Base-by-base conservation (phyloP, 768 basidiomycete species). In the Tricholoma matsutake region DNA sequence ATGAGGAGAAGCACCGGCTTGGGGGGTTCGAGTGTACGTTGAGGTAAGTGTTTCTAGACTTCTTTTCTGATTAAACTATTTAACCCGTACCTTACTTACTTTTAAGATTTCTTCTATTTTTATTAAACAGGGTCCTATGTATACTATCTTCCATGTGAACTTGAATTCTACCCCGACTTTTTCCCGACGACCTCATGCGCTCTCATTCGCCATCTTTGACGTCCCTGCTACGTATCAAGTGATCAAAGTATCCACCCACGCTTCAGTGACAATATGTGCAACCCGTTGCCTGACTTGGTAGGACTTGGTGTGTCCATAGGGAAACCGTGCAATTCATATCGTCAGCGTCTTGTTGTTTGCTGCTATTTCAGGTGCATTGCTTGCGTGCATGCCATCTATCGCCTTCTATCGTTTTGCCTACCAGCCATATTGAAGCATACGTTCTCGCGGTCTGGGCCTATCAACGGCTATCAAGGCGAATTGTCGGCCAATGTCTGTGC, bases 1-100 rank as follows among this genome's bases (percentile, higher is more conserved):
- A 86, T 90, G 81, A 82, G 92, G 70, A 78, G 83, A 35, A 91
- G 91, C 68, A 90, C 91, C 14, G 93, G 91, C 0, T 83, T 89
- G 59, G 94, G 93, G 31, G 86, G 92, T 28, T 90, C 92, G 4
- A 86, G 73, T 62, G 86, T 88, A 28, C 80, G 92, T 62, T 94
- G 72, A 67, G 8, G 47, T 54, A 28, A 57, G 29, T 47, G 32
- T 37, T 10, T 37, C 22, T 11, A 14, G 4, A 20, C n/a, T 3
- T 53, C 10, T 56, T 14, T n/a, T 58, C 47, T 32, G 34, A 14
- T 11, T 29, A 58, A 31, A 49, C 37, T 28, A 52, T 59, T 58
- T 4, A 41, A 18, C 14, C 11, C 25, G 14, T 29, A 25, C 37
- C 6, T 32, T 22, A 14, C 7, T 51, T 51, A 7, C 51, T 16